Evolutionary conservation across 2,329 filamentous ascomycete genomes (phyloP).

Genomic region (Alternaria brassicicola): DNA sequence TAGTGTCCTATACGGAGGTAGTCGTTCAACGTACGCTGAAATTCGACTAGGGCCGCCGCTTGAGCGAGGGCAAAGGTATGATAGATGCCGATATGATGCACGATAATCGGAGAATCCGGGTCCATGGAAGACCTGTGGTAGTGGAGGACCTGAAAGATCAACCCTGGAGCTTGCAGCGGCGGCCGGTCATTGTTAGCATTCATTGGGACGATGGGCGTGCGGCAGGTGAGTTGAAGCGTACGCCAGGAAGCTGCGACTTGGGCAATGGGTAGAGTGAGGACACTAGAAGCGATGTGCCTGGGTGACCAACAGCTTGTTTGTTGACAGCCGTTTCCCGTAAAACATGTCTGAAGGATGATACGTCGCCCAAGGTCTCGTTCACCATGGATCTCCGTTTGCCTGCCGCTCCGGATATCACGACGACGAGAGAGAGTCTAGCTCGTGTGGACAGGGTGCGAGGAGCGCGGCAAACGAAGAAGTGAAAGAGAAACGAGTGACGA

Average conservation of each 20-base stretch:
- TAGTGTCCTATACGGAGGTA: background rate
- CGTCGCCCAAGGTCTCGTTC: background rate
- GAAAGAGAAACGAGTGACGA: background rate
- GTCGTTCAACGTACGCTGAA: background rate
- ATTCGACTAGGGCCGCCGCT: background rate
- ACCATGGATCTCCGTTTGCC: slow-evolving; percentile 2
- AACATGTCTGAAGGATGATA: background rate
- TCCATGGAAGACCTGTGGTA: background rate
- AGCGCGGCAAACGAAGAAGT: background rate
- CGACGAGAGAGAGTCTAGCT: background rate
- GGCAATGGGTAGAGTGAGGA: background rate
- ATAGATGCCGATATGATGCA: slow-evolving; percentile 2
- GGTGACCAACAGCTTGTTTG: background rate
- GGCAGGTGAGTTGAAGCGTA: background rate
- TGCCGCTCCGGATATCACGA: background rate
- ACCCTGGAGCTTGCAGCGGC: background rate
- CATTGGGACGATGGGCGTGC: background rate
- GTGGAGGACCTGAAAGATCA: background rate
- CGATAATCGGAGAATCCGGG: background rate
- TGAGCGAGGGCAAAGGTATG: background rate
- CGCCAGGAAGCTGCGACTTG: background rate
- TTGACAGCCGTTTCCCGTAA: background rate
- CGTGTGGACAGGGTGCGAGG: background rate
- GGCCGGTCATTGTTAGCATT: background rate
- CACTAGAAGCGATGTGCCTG: background rate